These are phyloP conservation scores for Nicotiana noctiflora DNA, from an alignment of 257 asterid species.

Conservation along the genomic window DNA sequence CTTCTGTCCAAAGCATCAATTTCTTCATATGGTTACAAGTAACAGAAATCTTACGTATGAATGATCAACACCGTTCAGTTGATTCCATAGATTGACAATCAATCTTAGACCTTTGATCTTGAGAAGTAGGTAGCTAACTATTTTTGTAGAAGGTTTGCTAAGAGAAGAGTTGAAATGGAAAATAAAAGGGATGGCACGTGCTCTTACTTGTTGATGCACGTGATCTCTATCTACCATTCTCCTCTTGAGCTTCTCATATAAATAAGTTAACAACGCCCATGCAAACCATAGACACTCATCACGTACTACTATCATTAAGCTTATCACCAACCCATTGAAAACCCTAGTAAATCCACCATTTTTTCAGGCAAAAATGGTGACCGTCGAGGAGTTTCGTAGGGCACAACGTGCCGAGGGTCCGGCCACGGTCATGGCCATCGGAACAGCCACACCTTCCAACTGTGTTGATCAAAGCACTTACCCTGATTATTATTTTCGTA, in stretches of 20 bases:
- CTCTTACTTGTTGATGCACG: not conserved
- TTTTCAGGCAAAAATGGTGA: conserved; percentile 33
- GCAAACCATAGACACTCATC: not conserved
- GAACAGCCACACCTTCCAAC: conserved; percentile 60
- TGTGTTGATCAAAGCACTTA: conserved; percentile 62
- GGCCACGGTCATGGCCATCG: conserved; percentile 68
- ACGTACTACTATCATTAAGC: not conserved
- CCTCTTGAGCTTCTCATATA: not conserved
- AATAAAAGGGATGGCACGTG: not conserved
- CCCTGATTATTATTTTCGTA: conserved; percentile 65
- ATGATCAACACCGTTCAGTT: not conserved
- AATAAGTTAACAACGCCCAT: not conserved
- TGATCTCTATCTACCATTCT: conserved; percentile 2
- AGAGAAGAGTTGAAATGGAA: not conserved
- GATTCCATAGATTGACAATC: not conserved
- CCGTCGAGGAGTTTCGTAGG: conserved; percentile 55
- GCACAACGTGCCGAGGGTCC: conserved; percentile 76
- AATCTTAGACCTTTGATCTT: not conserved
- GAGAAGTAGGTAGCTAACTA: not conserved
- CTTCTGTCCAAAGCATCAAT: not conserved
- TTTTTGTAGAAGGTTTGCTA: not conserved
- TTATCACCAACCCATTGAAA: not conserved
- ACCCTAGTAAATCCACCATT: not conserved
- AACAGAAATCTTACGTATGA: not conserved
- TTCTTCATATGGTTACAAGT: not conserved